Base-by-base conservation (phyloP, 306 rosid species). In the Spatholobus suberectus region DNA sequence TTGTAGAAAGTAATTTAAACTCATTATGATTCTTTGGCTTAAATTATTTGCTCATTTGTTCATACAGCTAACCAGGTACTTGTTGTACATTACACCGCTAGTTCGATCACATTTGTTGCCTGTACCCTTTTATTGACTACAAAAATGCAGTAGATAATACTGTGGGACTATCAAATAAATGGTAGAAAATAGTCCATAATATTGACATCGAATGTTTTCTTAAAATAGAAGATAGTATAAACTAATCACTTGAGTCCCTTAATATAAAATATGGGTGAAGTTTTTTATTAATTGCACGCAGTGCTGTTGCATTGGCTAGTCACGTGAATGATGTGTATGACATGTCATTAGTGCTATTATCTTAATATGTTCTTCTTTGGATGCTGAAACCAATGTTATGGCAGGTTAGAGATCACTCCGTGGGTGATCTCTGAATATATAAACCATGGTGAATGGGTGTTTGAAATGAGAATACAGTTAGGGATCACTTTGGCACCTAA, bases 1-100 rank as follows among this genome's bases (percentile, higher is more conserved):
- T 43, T 85, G 81, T 79, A 82, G 85, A 79, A 85, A 82, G 81
- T 82, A 82, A 82, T 75, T 78, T 55, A 24, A 80, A 82, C 58
- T 74, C 79, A 69, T 44, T 29, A 62, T 20, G 78, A 88, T 88
- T 88, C 85, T 85, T 85, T 88, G 82, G 66, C 80, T 79, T 88
- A 72, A 71, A 63, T 79, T 55, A 59, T 73, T 84, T 82, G 55
- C 68, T 69, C 75, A 81, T 74, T 78, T 85, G 90, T 82, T 79
- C 35, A 79, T 88, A 78, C 76, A 68, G 67, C 83, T 85, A 63
- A 85, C 81, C 37, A n/a, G 51, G 65, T 78, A 78, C 74, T 78
- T 81, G 80, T 84, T 85, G 88, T 87, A 82, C 82, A 82, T 84
- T 87, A 78, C 21, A 62, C 47, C 15, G 62, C 70, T 68, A 78